Conservation (phyloP, 345 rosid genomes). For the Trapa incisa region DNA sequence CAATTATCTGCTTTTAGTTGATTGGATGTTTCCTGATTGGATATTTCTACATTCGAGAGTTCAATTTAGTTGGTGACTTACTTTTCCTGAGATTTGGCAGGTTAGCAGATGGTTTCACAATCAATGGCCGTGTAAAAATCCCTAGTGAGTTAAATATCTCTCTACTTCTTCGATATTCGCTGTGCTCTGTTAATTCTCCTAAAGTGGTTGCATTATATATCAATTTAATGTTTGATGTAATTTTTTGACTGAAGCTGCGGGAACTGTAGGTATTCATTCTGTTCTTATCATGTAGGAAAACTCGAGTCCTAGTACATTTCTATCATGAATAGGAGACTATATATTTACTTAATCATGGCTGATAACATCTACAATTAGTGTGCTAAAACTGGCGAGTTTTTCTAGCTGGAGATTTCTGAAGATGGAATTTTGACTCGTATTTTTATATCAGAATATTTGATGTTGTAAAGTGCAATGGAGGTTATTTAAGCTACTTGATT, state of each 20-base stretch:
- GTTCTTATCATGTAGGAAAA: background rate
- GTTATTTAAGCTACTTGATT: too few species aligned
- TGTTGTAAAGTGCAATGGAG: too few species aligned
- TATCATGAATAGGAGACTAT: background rate
- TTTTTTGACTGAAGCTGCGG: background rate
- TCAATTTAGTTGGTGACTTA: background rate
- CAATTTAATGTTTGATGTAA: background rate
- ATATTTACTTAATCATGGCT: background rate
- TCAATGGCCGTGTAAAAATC: conserved; percentile 73
- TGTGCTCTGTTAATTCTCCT: background rate
- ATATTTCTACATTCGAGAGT: background rate
- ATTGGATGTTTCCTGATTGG: background rate
- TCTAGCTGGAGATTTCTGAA: background rate
- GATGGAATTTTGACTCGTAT: background rate
- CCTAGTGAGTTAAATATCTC: conserved; percentile 29
- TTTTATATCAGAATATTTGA: background rate
- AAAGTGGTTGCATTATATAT: too few species aligned
- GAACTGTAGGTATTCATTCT: background rate
- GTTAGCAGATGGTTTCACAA: conserved; percentile 51
- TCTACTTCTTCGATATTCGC: background rate
- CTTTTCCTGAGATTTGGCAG: conserved; percentile 22
- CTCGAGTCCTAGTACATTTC: background rate
- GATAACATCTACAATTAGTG: background rate
- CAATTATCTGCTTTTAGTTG: too few species aligned
- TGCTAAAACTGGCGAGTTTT: background rate